Evolutionary conservation across 2,329 filamentous ascomycete species (phyloP).

Genomic region (Chrysoporthe puriensis): DNA sequence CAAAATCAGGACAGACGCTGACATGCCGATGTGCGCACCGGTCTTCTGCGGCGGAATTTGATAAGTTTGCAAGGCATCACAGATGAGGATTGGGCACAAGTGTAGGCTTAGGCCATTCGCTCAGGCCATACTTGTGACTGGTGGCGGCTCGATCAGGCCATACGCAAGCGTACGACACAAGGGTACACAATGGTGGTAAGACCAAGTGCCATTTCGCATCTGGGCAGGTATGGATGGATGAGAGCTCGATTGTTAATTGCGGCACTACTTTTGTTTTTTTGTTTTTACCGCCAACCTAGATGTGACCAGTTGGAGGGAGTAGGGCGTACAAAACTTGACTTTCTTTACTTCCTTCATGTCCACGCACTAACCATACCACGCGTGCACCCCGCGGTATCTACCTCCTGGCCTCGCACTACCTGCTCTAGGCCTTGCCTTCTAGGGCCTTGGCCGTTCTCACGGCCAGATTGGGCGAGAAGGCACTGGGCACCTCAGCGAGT

Average conservation of each 20-base stretch:
- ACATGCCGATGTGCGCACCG: background rate
- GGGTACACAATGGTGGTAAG: background rate
- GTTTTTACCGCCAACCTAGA: constrained; percentile 4
- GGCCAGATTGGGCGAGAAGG: background rate
- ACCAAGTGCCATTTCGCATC: background rate
- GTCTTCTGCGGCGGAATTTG: background rate
- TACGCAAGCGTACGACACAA: background rate
- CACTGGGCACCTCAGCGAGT: too few species aligned
- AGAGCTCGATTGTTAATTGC: background rate
- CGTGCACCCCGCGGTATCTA: background rate
- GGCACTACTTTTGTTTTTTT: background rate
- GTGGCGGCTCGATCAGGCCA: background rate
- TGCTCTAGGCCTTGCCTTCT: background rate
- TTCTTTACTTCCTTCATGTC: background rate
- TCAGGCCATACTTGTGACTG: background rate
- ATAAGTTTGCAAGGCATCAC: background rate
- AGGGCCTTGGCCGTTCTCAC: background rate
- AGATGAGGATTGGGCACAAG: background rate
- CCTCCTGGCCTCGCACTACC: background rate
- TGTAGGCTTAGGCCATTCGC: background rate
- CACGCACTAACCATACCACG: background rate
- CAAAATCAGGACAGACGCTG: background rate
- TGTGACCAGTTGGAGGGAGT: constrained; percentile 3
- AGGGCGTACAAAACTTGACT: constrained; percentile 12
- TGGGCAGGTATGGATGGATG: background rate